phyloP scores from a whole-genome alignment of 2,329 filamentous ascomycete genomes.

The Magnaporthiopsis incrustans region DNA sequence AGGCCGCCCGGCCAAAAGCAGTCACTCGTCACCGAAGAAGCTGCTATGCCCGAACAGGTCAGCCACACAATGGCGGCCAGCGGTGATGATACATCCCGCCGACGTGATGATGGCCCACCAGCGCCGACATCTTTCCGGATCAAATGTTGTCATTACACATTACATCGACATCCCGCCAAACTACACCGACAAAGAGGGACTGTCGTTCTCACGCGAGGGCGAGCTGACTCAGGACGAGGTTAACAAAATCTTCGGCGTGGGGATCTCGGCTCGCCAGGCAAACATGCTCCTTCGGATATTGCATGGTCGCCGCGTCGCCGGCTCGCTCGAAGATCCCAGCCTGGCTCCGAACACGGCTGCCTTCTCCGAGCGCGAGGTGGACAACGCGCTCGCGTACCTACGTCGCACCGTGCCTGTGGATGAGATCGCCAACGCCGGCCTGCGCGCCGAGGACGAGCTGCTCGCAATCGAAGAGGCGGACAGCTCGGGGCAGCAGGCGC shows the following conservation, averaged over 20 bases:
- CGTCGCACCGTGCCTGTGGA: conserved; percentile 47
- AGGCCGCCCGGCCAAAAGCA: neutral
- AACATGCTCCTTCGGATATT: conserved; percentile 50
- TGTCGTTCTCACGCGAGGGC: conserved; percentile 38
- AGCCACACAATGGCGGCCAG: neutral
- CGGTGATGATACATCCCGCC: neutral
- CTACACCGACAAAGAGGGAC: conserved; percentile 47
- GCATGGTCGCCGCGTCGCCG: conserved; percentile 56
- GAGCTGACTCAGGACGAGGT: conserved; percentile 37
- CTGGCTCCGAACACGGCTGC: conserved; percentile 38
- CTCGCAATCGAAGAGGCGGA: conserved; percentile 37
- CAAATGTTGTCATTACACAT: conserved; percentile 31
- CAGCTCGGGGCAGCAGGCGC: conserved; percentile 10
- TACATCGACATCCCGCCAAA: conserved; percentile 50
- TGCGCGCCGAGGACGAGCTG: conserved; percentile 56
- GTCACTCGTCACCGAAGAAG: neutral
- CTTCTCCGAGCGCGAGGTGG: conserved; percentile 33
- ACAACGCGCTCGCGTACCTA: conserved; percentile 45
- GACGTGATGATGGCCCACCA: neutral
- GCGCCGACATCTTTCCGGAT: neutral
- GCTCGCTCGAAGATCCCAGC: conserved; percentile 52
- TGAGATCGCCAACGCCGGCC: conserved; percentile 51
- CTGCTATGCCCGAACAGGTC: neutral
- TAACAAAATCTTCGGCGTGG: conserved; percentile 40
- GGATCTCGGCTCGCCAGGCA: conserved; percentile 33